These are phyloP conservation scores for Xylaria sp. DNA, from an alignment of 495 filamentous ascomycete genomes.

Conservation along the genomic window DNA sequence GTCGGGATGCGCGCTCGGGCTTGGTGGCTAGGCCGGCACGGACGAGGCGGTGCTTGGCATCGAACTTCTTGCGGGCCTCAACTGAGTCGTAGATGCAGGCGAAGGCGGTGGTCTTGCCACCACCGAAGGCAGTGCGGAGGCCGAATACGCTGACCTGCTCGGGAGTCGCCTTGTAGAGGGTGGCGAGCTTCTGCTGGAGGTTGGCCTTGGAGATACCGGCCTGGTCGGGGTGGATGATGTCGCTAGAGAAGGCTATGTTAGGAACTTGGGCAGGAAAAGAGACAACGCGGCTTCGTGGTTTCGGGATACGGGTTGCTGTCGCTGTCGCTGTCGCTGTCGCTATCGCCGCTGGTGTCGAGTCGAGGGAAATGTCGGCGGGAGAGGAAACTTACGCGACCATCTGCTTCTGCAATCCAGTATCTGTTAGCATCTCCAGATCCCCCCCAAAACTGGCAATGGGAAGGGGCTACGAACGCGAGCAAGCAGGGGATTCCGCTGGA, in stretches of 20 bases:
- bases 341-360: neutral
- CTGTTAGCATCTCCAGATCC: constrained; percentile 23
- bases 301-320: neutral
- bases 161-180: constrained; percentile 97
- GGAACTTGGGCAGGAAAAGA: neutral
- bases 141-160: constrained; percentile 97
- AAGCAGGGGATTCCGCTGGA: constrained; percentile 99
- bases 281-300: neutral
- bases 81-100: constrained; percentile 96
- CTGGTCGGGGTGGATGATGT: constrained; percentile 98
- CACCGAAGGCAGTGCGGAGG: constrained; percentile 98
- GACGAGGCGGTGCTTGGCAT: constrained; percentile 96
- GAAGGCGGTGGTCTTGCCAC: constrained; percentile 99
- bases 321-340: neutral
- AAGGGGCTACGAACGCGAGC: constrained; percentile 48
- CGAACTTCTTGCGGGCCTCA: constrained; percentile 99
- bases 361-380: constrained; percentile 24
- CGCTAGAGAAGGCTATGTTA: constrained; percentile 61
- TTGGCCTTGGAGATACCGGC: constrained; percentile 99
- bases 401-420: constrained; percentile 67
- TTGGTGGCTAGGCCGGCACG: constrained; percentile 88
- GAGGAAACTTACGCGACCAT: constrained; percentile 96
- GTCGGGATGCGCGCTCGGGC: constrained; percentile 94
- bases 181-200: constrained; percentile 91
- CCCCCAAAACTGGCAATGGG: neutral